Evolutionary conservation across 208 protist genomes (phyloP).

Genomic region (Leishmania amazonensis): DNA sequence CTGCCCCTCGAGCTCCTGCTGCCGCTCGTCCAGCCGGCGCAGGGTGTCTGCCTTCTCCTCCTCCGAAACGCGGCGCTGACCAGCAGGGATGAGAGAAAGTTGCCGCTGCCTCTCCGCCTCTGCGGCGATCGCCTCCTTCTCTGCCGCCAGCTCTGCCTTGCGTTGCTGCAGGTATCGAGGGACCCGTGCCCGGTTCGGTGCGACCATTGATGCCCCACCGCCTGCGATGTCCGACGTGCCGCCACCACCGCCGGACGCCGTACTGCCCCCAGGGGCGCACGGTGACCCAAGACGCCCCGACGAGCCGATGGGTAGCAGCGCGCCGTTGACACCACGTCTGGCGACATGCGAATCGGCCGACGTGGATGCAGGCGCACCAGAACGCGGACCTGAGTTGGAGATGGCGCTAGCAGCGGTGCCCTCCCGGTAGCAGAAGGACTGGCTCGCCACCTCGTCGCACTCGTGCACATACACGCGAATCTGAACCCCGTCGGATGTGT

Average conservation of each 20-base stretch:
- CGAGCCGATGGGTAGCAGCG: not conserved
- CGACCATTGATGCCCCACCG: not conserved
- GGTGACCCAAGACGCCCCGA: not conserved
- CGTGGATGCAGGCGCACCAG: not conserved
- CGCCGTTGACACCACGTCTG: not conserved
- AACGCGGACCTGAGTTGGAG: not conserved
- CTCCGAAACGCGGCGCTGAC: constrained; percentile 79
- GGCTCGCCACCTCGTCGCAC: constrained; percentile 63
- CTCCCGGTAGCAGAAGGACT: constrained; percentile 61
- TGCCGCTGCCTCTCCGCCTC: constrained; percentile 62
- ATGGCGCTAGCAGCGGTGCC: constrained; percentile 15
- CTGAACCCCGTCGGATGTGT: constrained; percentile 51
- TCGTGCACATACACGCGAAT: constrained; percentile 87
- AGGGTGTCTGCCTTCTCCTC: constrained; percentile 77
- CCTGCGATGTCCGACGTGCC: not conserved
- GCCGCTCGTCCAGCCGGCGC: constrained; percentile 43
- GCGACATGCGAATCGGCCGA: constrained; percentile 2
- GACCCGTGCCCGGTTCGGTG: constrained; percentile 47
- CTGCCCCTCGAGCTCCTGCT: constrained; percentile 78
- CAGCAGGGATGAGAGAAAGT: constrained; percentile 73
- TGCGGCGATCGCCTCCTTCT: constrained; percentile 61
- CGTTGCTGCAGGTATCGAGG: constrained; percentile 78
- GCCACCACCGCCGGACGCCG: constrained; percentile 3
- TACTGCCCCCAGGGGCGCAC: not conserved
- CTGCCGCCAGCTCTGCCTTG: constrained; percentile 79